Conservation (phyloP, 306 rosid species). For the Cajanus cajan region DNA sequence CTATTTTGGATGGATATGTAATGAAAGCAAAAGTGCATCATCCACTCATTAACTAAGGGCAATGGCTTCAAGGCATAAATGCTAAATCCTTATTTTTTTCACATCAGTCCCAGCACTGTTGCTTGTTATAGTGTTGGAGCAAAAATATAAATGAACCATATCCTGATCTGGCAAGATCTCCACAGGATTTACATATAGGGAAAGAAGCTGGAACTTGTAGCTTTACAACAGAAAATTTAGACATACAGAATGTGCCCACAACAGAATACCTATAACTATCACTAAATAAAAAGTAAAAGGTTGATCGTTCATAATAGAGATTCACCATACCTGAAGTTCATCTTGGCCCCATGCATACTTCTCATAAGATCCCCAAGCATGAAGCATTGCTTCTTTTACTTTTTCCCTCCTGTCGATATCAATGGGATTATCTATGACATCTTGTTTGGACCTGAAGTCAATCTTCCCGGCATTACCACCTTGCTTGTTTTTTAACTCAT, state of each 20-base stretch:
- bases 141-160: constrained; percentile 10
- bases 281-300: constrained; percentile 16
- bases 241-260: neutral
- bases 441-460: constrained; percentile 32
- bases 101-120: neutral
- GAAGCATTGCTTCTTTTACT: constrained; percentile 95
- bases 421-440: constrained; percentile 60
- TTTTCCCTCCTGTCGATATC: constrained; percentile 72
- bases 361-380: constrained; percentile 96
- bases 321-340: constrained; percentile 82
- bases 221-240: neutral
- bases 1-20: constrained; percentile 5
- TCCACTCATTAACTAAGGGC: neutral
- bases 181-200: neutral
- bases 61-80: constrained; percentile 5
- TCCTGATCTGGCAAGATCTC: constrained; percentile 12
- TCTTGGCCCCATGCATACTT: constrained; percentile 98
- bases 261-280: neutral
- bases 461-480: constrained; percentile 25
- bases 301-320: constrained; percentile 5
- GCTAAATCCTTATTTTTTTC: neutral
- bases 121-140: neutral
- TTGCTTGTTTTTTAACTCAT: constrained; percentile 44
- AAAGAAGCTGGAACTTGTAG: constrained; percentile 20
- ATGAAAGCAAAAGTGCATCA: neutral